Evolutionary conservation across 2,329 filamentous ascomycete species (phyloP), one percentile per base, ranked within the genome.

Genomic region (Aspergillus fumigatus): DNA sequence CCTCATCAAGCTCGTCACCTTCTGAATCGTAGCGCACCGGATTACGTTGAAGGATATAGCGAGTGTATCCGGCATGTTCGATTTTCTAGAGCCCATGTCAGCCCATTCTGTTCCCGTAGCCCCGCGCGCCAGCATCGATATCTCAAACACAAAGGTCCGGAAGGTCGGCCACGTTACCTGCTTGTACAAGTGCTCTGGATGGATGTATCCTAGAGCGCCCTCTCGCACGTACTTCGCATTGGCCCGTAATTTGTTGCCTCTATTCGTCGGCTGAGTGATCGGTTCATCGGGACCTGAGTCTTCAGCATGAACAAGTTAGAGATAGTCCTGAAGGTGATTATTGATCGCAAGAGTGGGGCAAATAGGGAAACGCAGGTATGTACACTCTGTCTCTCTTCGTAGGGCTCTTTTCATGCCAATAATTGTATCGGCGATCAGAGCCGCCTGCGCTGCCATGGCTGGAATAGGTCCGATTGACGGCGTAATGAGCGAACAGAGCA

Each of bases 11-110:
- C 58, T 86, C 80, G 60, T 85, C 84, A 53, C 85, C 85, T 66
- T 87, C 83, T n/a, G 81, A 82, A 65, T 88, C 84, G 68, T 82
- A 84, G 60, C 82, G 79, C 52, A 77, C 75, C 5, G 85, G 84
- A 57, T 86, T 87, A 43, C 75, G 79, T 61, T 80, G 77, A 50
- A 87, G 75, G 52, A 86, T 85, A 66, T 82, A 78, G 64, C 85
- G 79, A 45, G 79, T 75, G 69, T 86, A 86, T 49, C 85, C 85
- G 45, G 83, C 84, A 67, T 87, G 84, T 48, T 84, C 80, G 60
- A 86, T 78, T 71, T 77, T 81, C 82, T 86, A 58, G 17, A 50
- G n/a, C 17, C 17, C 51, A 50, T 14, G 21, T 47, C 43, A 47
- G 19, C 23, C 23, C 43, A 10, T 47, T 5, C 23, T 23, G 23